Base-by-base conservation (phyloP, 1,284 basidiomycete genomes). In the Leucoagaricus sp. region DNA sequence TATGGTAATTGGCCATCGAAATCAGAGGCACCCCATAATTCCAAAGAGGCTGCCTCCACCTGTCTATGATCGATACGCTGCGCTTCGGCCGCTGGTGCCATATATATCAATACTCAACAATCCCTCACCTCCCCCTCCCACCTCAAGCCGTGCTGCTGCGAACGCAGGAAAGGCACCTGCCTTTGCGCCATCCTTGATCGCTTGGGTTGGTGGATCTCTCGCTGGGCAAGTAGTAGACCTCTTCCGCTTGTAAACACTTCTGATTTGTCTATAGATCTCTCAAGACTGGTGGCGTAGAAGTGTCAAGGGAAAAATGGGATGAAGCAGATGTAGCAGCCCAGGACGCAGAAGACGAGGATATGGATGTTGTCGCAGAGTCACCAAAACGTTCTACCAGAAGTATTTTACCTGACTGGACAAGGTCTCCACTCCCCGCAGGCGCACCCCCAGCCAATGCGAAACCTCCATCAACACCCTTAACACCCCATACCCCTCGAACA, bases 201-300 rank as follows among this genome's bases (percentile, higher is more conserved):
- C 89, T 0, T 98, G 95, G 94, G 86, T 98, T n/a, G 95, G 95
- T 2, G 95, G 93, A 0, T 94, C 92, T 33, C 72, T 98, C 13
- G 92, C 94, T 2, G 96, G 95, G 89, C 93, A 70, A 63, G 87
- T 29, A 10, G 42, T 49, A 19, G 25, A 33, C 15, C 4, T 51
- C 34, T 25, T 19, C 55, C 9, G 40, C 53, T 45, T 46, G 25
- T 41, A 15, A 23, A 9, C 38, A 54, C 28, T 62, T 21, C 61
- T 48, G 23, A 58, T 55, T 26, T 55, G 15, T 36, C 25, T 23
- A 9, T 44, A 79, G 78, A 51, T 69, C 90, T 10, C 75, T 97
- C 52, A 96, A 96, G 72, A 93, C 87, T 0, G 89, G 91, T 1
- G 93, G 91, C 1, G 81, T 80, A 4, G 94, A 96, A 67, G 80